Conservation (phyloP, 2,329 filamentous ascomycete genomes). For the Trichoderma cornu-damae region DNA sequence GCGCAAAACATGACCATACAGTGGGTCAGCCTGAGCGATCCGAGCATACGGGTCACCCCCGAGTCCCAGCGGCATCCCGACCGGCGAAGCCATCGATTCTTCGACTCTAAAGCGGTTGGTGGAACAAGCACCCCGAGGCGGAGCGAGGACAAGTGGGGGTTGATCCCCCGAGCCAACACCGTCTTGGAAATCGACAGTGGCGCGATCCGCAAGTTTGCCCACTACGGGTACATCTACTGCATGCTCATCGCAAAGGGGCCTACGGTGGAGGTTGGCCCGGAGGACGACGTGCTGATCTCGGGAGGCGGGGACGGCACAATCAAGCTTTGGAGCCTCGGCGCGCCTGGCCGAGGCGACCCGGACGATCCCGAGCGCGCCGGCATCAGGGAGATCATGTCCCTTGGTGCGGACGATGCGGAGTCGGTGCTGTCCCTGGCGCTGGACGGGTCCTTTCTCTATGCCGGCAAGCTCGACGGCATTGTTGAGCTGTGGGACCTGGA, state of each 20-base stretch:
- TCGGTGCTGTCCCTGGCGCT: conserved; percentile 73
- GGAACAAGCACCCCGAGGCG: conserved; percentile 73
- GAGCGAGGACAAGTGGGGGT: conserved; percentile 52
- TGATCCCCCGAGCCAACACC: conserved; percentile 49
- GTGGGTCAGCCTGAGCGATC: conserved; percentile 75
- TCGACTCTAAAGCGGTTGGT: conserved; percentile 82
- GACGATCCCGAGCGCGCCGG: conserved; percentile 48
- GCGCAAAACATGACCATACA: conserved; percentile 93
- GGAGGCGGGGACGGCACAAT: conserved; percentile 92
- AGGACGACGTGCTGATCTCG: conserved; percentile 79
- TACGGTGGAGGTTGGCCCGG: conserved; percentile 60
- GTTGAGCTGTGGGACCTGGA: conserved; percentile 97
- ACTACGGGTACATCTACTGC: conserved; percentile 93
- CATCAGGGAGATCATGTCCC: conserved; percentile 63
- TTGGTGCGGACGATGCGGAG: conserved; percentile 57
- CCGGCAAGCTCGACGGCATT: conserved; percentile 78
- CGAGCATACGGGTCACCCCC: conserved; percentile 52
- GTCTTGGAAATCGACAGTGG: conserved; percentile 76
- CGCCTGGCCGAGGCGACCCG: conserved; percentile 23
- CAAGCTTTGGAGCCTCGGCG: conserved; percentile 75
- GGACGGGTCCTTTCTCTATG: conserved; percentile 89
- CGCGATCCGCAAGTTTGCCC: conserved; percentile 81
- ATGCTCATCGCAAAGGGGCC: conserved; percentile 79
- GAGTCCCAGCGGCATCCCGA: conserved; percentile 67
- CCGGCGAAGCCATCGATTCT: conserved; percentile 78